phyloP scores from a whole-genome alignment of 306 rosid species.

The Vicia sativa region DNA sequence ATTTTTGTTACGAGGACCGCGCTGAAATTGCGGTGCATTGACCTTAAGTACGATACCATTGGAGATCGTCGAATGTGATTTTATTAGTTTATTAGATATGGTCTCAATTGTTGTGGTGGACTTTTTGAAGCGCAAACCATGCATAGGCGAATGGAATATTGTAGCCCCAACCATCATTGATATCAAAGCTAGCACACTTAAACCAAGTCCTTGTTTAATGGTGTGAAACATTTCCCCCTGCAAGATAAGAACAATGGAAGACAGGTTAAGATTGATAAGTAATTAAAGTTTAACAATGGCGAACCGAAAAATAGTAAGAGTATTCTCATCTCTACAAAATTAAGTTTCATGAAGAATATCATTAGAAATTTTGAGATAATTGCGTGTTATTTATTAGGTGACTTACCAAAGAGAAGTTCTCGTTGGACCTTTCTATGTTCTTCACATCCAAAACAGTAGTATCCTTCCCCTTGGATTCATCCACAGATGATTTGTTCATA shows the following conservation, averaged over 20 bases:
- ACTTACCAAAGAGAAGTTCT: constrained; percentile 11
- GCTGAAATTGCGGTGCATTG: neutral
- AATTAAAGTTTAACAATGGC: neutral
- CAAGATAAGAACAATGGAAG: neutral
- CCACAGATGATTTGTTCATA: neutral
- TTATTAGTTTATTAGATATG: neutral
- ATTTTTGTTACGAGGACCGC: neutral
- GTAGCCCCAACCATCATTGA: neutral
- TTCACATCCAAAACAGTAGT: neutral
- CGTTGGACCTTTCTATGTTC: neutral
- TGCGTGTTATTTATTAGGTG: neutral
- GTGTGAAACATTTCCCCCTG: constrained; percentile 7
- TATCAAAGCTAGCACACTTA: constrained; percentile 8
- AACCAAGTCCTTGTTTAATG: neutral
- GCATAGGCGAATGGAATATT: neutral
- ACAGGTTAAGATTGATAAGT: neutral
- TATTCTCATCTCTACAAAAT: too few relatives aligned
- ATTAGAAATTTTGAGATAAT: neutral
- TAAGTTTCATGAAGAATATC: neutral
- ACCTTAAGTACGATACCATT: neutral
- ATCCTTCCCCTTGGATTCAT: neutral
- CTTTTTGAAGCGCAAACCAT: neutral
- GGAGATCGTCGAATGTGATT: neutral
- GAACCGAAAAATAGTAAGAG: neutral
- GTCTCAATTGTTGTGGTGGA: neutral